These are phyloP conservation scores for Trichoderma koningii DNA, from an alignment of 2,329 filamentous ascomycete genomes.

Conservation along the genomic window DNA sequence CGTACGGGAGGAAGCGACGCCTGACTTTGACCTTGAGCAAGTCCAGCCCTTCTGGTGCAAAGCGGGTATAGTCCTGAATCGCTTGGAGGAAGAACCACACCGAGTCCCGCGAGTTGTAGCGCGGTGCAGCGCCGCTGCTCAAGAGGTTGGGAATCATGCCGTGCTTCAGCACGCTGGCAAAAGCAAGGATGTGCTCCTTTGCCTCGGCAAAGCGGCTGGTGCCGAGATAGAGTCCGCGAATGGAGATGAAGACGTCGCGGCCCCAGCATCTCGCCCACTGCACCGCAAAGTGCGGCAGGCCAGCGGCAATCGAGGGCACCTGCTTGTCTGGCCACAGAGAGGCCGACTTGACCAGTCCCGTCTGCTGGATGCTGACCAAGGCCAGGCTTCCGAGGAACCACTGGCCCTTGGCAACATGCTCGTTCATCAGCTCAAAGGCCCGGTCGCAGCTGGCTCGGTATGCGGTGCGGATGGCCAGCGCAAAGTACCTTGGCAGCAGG, in stretches of 20 bases:
- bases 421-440: slow-evolving; percentile 75
- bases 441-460: slow-evolving; percentile 82
- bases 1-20: slow-evolving; percentile 88
- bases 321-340: slow-evolving; percentile 84
- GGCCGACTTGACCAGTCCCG: slow-evolving; percentile 83
- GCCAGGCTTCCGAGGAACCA: slow-evolving; percentile 85
- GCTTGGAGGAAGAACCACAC: slow-evolving; percentile 98
- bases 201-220: slow-evolving; percentile 88
- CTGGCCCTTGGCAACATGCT: slow-evolving; percentile 77
- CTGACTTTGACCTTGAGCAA: slow-evolving; percentile 77
- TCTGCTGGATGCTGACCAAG: slow-evolving; percentile 90
- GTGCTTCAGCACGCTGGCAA: slow-evolving; percentile 94
- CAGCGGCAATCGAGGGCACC: slow-evolving; percentile 86
- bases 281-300: slow-evolving; percentile 88
- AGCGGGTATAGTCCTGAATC: slow-evolving; percentile 87
- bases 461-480: slow-evolving; percentile 80
- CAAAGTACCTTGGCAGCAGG: slow-evolving; percentile 89
- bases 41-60: slow-evolving; percentile 73
- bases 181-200: slow-evolving; percentile 90
- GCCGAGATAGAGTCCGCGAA: slow-evolving; percentile 86
- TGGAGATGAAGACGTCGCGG: slow-evolving; percentile 93
- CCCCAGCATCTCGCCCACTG: slow-evolving; percentile 98
- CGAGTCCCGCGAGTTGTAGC: slow-evolving; percentile 95
- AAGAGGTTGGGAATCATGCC: slow-evolving; percentile 97
- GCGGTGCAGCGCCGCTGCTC: slow-evolving; percentile 78